Evolutionary conservation across 257 asterid species (phyloP).

Genomic region (Solanum chiquidenum): DNA sequence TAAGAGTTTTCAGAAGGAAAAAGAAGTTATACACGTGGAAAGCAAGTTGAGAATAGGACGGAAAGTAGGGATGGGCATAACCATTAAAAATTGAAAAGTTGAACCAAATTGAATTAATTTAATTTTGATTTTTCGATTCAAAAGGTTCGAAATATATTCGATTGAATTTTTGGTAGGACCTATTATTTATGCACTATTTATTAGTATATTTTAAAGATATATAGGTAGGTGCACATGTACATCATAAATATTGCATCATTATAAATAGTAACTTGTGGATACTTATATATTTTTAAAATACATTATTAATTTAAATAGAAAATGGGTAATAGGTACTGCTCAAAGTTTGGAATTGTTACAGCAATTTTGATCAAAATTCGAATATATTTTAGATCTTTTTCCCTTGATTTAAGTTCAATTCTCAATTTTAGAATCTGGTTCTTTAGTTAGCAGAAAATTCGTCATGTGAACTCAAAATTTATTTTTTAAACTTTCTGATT

Average conservation of each 20-base stretch:
- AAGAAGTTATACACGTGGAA: background rate
- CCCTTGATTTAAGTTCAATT: too few relatives aligned
- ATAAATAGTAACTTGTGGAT: too few relatives aligned
- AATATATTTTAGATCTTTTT: too few relatives aligned
- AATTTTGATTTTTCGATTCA: background rate
- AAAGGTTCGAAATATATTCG: too few relatives aligned
- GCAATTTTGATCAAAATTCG: accelerated
- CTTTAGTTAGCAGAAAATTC: background rate
- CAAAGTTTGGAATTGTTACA: too few relatives aligned
- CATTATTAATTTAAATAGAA: too few relatives aligned
- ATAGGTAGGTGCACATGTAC: too few relatives aligned
- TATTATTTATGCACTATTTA: too few relatives aligned
- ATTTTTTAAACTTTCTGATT: background rate
- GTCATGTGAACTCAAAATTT: background rate
- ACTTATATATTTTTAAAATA: too few relatives aligned
- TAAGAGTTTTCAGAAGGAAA: background rate
- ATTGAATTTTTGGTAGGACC: too few relatives aligned
- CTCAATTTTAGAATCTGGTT: background rate
- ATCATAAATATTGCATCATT: too few relatives aligned
- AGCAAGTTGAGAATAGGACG: background rate
- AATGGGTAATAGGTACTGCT: accelerated
- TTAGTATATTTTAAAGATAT: too few relatives aligned
- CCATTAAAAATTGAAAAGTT: background rate
- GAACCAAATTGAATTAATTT: background rate
- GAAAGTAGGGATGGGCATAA: background rate